Evolutionary conservation across 371 early-diverging fungal genomes (phyloP).

Genomic region (Mortierella sp.): DNA sequence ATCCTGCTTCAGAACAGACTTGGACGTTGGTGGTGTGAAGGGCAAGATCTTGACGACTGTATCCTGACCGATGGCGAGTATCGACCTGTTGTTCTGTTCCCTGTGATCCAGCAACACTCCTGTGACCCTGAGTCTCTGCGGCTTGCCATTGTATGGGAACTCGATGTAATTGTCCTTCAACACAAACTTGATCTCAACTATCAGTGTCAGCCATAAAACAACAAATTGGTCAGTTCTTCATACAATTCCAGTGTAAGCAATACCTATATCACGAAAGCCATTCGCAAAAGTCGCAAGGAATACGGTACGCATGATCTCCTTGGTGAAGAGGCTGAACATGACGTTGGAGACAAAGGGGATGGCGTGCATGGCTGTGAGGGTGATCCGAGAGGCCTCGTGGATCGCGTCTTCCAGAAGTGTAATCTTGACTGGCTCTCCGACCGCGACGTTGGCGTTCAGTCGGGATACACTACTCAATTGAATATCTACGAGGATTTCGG

Average conservation of each 20-base stretch:
- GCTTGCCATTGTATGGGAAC: constrained; percentile 66
- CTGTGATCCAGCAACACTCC: constrained; percentile 47
- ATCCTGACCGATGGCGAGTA: constrained; percentile 52
- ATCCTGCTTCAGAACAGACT: constrained; percentile 14
- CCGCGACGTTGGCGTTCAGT: constrained; percentile 55
- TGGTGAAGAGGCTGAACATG: constrained; percentile 57
- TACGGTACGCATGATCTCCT: constrained; percentile 59
- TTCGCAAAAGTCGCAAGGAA: background rate
- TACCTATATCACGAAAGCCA: background rate
- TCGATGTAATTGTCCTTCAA: constrained; percentile 65
- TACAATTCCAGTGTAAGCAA: background rate
- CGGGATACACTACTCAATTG: constrained; percentile 58
- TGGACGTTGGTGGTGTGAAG: constrained; percentile 44
- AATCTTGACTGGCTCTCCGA: constrained; percentile 60
- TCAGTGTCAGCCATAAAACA: background rate
- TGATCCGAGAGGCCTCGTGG: constrained; percentile 46
- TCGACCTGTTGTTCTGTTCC: constrained; percentile 36
- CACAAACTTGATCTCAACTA: constrained; percentile 69
- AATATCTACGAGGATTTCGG: constrained; percentile 37
- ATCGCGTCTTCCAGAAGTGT: constrained; percentile 30
- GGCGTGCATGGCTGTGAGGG: constrained; percentile 39
- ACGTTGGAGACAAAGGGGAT: constrained; percentile 51
- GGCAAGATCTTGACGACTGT: constrained; percentile 54
- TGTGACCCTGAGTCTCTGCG: constrained; percentile 59
- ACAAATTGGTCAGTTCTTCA: constrained; percentile 14